phyloP scores from a whole-genome alignment of 345 rosid genomes.

The Anacardium occidentale region DNA sequence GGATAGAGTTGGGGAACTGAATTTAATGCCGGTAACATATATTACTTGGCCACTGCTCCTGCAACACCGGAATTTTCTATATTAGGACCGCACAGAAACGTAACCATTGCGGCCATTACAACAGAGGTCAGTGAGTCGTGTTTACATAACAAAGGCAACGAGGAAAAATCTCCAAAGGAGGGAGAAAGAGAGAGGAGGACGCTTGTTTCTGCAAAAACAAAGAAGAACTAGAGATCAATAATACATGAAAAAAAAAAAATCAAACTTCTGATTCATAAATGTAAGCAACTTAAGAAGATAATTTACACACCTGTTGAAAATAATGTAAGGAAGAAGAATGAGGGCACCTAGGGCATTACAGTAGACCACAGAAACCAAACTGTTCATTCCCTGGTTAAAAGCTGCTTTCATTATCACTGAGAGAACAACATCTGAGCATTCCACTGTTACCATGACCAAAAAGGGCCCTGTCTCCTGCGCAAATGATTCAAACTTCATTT shows the following conservation, averaged over 20 bases:
- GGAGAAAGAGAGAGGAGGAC: constrained; percentile 29
- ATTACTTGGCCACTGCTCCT: constrained; percentile 41
- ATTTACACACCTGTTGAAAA: constrained; percentile 33
- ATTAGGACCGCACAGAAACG: no score
- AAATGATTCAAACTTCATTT: constrained; percentile 20
- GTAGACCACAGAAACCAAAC: constrained; percentile 47
- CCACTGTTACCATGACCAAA: constrained; percentile 47
- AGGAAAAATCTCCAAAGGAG: constrained; percentile 40
- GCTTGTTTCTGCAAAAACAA: constrained; percentile 30
- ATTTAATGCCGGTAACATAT: constrained; percentile 23
- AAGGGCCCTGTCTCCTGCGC: constrained; percentile 25
- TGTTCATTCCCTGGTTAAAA: constrained; percentile 49
- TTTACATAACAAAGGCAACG: constrained; percentile 38
- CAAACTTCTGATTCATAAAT: not conserved
- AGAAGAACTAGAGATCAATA: not conserved
- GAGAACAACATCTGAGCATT: constrained; percentile 40
- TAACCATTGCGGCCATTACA: not conserved
- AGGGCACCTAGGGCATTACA: constrained; percentile 45
- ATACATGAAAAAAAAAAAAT: not conserved
- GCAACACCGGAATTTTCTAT: constrained; percentile 10
- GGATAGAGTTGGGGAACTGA: constrained; percentile 39
- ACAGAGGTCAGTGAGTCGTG: not conserved
- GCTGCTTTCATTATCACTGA: constrained; percentile 48
- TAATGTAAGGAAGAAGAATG: constrained; percentile 41
- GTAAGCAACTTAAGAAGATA: not conserved